Conservation (phyloP, 192 early-diverging fungal genomes). For the Linnemannia elongata region DNA sequence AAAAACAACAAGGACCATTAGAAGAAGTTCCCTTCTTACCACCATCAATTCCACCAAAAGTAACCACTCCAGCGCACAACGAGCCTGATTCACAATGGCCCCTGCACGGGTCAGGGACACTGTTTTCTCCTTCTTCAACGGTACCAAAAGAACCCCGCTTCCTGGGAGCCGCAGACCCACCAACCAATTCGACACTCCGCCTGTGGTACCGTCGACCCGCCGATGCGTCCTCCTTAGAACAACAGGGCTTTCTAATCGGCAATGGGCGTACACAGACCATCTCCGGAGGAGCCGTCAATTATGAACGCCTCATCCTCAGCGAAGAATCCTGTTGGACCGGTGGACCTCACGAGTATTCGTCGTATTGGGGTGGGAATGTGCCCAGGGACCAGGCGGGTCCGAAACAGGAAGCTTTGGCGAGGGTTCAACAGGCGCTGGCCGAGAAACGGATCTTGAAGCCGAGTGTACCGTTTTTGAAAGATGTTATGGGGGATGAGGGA, state of each 20-base stretch:
- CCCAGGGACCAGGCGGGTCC: neutral
- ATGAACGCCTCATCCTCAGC: slow-evolving; percentile 9
- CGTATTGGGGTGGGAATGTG: slow-evolving; percentile 20
- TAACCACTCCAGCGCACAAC: neutral
- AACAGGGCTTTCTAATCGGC: slow-evolving; percentile 10
- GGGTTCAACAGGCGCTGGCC: neutral
- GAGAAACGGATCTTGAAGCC: slow-evolving; percentile 4
- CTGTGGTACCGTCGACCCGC: slow-evolving; percentile 22
- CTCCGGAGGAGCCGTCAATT: slow-evolving; percentile 11
- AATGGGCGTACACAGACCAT: slow-evolving; percentile 18
- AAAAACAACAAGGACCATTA: neutral
- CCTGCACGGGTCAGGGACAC: neutral
- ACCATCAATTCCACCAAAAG: neutral
- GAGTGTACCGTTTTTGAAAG: slow-evolving; percentile 1
- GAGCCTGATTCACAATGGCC: neutral
- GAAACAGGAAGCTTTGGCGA: neutral
- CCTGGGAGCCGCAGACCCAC: neutral
- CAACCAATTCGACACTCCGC: slow-evolving; percentile 8
- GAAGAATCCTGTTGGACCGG: slow-evolving; percentile 19
- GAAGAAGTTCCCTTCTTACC: neutral
- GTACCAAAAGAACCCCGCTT: neutral
- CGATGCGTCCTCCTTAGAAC: neutral
- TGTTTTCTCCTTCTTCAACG: neutral
- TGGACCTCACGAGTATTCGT: neutral
- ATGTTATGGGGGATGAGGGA: slow-evolving; percentile 1